Evolutionary conservation across 768 basidiomycete genomes (phyloP).

Genomic region (Glaciozyma antarctica): DNA sequence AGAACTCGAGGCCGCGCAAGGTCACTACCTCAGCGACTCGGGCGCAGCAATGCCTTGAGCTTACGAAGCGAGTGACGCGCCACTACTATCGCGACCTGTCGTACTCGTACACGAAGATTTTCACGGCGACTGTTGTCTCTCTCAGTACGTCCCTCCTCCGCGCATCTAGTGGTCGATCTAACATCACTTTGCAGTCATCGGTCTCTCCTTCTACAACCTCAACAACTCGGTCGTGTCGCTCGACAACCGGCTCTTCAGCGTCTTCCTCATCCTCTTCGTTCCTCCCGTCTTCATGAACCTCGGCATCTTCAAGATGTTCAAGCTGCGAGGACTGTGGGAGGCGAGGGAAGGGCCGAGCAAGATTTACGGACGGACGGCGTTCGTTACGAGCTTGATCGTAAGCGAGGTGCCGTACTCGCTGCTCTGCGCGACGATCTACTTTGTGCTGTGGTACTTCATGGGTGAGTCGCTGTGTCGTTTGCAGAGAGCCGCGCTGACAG

Average conservation of each 20-base stretch:
- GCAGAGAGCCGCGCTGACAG: not conserved
- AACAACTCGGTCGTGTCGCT: slow-evolving; percentile 4
- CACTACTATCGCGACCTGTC: slow-evolving; percentile 42
- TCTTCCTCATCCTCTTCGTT: slow-evolving; percentile 33
- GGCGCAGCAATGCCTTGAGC: slow-evolving; percentile 23
- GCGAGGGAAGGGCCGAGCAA: slow-evolving; percentile 56
- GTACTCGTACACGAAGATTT: slow-evolving; percentile 42
- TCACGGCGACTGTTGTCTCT: slow-evolving; percentile 32
- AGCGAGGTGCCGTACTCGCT: slow-evolving; percentile 31
- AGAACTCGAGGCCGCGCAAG: not conserved
- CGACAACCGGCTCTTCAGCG: slow-evolving; percentile 13
- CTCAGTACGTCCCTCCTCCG: slow-evolving; percentile 6
- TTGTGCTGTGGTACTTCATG: slow-evolving; percentile 50
- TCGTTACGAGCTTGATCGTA: slow-evolving; percentile 22
- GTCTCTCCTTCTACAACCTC: slow-evolving; percentile 28
- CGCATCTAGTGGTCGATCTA: too few species aligned
- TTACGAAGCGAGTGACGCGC: slow-evolving; percentile 38
- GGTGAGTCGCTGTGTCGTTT: slow-evolving; percentile 41
- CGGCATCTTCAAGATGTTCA: slow-evolving; percentile 56
- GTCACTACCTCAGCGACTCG: slow-evolving; percentile 35
- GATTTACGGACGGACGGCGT: slow-evolving; percentile 53
- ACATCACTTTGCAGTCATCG: slow-evolving; percentile 18
- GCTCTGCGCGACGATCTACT: slow-evolving; percentile 47
- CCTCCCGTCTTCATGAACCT: slow-evolving; percentile 39
- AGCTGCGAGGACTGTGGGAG: slow-evolving; percentile 54